Evolutionary conservation across 2,329 filamentous ascomycete genomes (phyloP).

Genomic region (Xylariaceae sp.): DNA sequence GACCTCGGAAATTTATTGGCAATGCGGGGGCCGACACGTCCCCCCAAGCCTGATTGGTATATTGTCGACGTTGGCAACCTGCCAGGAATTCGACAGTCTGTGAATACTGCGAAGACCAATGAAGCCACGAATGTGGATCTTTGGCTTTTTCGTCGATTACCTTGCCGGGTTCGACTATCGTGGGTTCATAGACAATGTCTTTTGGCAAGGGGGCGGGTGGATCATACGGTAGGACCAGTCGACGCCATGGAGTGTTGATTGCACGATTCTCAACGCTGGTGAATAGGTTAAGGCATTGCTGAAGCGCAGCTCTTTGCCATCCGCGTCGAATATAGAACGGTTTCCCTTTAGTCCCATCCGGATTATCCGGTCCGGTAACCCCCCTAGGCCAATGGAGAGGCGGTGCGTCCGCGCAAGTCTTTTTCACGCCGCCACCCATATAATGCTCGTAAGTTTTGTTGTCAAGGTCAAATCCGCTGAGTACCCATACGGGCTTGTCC

Average conservation of each 20-base stretch:
- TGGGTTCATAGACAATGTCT: conserved; percentile 22
- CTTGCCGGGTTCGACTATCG: conserved; percentile 13
- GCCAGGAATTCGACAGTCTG: conserved; percentile 24
- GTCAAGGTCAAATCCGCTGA: conserved; percentile 28
- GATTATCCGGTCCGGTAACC: not conserved
- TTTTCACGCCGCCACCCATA: conserved; percentile 18
- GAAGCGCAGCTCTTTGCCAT: conserved; percentile 41
- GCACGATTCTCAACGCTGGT: conserved; percentile 35
- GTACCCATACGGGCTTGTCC: not conserved
- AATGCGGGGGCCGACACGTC: conserved; percentile 24
- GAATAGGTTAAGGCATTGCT: conserved; percentile 38
- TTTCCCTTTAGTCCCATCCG: conserved; percentile 4
- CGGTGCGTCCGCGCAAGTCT: conserved; percentile 1
- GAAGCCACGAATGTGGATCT: conserved; percentile 31
- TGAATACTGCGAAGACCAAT: conserved; percentile 27
- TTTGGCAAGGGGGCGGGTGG: conserved; percentile 23
- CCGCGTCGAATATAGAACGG: conserved; percentile 34
- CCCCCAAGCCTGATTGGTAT: conserved; percentile 20
- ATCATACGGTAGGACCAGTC: conserved; percentile 34
- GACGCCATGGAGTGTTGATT: conserved; percentile 34
- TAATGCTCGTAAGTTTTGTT: conserved; percentile 34
- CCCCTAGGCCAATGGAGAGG: not conserved
- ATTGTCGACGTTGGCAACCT: conserved; percentile 21
- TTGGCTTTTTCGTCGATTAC: conserved; percentile 15
- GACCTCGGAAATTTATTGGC: conserved; percentile 30